phyloP scores from a whole-genome alignment of 2,329 filamentous ascomycete genomes.

The Diaporthe helianthi region DNA sequence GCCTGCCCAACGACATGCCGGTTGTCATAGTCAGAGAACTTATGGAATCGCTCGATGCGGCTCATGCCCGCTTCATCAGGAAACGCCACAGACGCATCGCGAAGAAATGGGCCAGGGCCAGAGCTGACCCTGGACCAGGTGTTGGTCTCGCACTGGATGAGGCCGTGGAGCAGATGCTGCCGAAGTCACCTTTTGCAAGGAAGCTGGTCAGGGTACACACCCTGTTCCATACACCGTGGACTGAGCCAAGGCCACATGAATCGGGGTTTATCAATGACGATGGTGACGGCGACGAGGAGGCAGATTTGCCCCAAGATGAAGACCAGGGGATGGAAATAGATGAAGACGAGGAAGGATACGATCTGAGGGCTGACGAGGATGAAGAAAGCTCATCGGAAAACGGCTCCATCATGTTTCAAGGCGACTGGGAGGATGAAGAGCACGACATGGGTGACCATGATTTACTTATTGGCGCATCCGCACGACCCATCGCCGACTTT shows the following conservation, averaged over 20 bases:
- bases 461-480: constrained; percentile 3
- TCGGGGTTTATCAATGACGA: background rate
- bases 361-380: background rate
- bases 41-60: constrained; percentile 7
- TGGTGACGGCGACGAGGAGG: background rate
- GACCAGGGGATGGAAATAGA: constrained; percentile 12
- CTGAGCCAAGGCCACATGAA: background rate
- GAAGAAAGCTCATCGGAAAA: background rate
- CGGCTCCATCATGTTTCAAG: background rate
- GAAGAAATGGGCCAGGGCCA: background rate
- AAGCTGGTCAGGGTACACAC: background rate
- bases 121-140: background rate
- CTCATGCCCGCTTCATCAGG: constrained; percentile 5
- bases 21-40: background rate
- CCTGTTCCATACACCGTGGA: background rate
- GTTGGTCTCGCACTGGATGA: background rate
- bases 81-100: constrained; percentile 4
- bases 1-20: background rate
- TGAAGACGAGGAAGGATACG: constrained; percentile 16
- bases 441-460: background rate
- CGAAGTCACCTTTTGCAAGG: constrained; percentile 4
- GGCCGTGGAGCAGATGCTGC: constrained; percentile 5
- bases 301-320: background rate
- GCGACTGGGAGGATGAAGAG: background rate
- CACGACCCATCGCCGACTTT: constrained; percentile 13